Base-by-base conservation (phyloP, 495 filamentous ascomycete species). In the Penicillium cataractarum region DNA sequence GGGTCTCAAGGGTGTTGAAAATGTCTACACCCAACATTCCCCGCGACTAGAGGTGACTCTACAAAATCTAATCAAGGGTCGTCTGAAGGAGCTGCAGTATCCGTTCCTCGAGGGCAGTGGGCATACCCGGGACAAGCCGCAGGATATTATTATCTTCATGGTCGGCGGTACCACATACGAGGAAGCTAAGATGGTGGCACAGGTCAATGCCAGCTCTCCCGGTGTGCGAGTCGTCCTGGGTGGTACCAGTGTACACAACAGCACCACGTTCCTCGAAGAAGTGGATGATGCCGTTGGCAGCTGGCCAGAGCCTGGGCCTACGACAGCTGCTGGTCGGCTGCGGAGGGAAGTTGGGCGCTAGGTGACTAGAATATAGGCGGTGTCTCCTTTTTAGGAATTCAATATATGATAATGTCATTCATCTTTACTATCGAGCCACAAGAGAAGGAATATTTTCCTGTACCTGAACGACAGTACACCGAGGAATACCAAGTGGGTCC, bases 21-120 rank as follows among this genome's bases (percentile, higher is more conserved):
- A 99, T 66, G 95, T 99, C 22, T 99, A 98, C 74, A 99, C 95
- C 0, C 96, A 98, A 74, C 95, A 99, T 75, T 95, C 93, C 2
- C 93, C 95, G 0, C 82, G 91, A 48, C 73, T 99, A 49, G 93
- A 97, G 74, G 84, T 85, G 10, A 97, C 92, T 1, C 78, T 99
- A 10, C 92, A 96, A 69, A 93, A 95, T 65, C 79, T 98, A 17
- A 92, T 97, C 78, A 97, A 96, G 68, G 95, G 94, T 12, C 86
- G 90, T 58, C 76, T 99, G 52, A 87, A 86, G 63, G 90, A 94
- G 67, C 82, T 90, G 55, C 87, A 92, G 55, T 97, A 97, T 67
- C 95, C 95, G 0, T 98, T 97, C 73, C 83, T 97, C 0, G 95
- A 98, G 59, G 92, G 92, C 19, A 89, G 90, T 17, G 89, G 87